Evolutionary conservation across 495 filamentous ascomycete species (phyloP), one percentile per base, ranked within the genome.

Genomic region (Jackrogersella multiformis): DNA sequence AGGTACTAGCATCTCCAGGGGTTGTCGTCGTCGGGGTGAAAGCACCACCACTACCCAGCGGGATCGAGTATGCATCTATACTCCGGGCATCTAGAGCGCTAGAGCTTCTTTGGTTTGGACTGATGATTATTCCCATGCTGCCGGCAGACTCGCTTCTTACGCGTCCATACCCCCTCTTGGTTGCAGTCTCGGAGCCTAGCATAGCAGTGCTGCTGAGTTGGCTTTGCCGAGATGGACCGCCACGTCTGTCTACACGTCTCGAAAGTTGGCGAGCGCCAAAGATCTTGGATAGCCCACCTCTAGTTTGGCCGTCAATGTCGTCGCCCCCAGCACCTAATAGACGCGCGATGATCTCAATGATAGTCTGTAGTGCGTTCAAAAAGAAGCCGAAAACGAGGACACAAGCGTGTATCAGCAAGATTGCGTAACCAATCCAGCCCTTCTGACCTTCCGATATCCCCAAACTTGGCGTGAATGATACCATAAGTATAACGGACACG

Each of bases 301-400:
- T 85, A 21, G 92, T 88, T 55, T 89, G 88, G 38, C 89, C 88
- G 54, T 79, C 79, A 32, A 86, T 81, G 67, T 90, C 88, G 68
- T 92, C 87, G 12, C 87, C 90, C 46, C 93, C 94, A 62, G 90
- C 92, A 58, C 94, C 92, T 35, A 88, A 85, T 52, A 92, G 81
- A 48, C 94, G 85, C 18, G 94, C 93, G 38, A 86, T 79, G 10
- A 99, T 90, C 74, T 99, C 95, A 32, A 97, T 85, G 39, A 96
- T 80, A 0, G 94, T 97, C 73, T 97, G 93, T 6, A 96, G 72
- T 1, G 95, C 90, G 73, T 97, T 97, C 26, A 98, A 80, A 72
- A 97, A 92, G 80, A 97, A 99, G 2, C 92, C 94, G 70, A 97
- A 96, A 7, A 97, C 88, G 5, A 99, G 81, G 5, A 97, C 92